phyloP scores from a whole-genome alignment of 768 basidiomycete species.

The Termitomyces sp. region DNA sequence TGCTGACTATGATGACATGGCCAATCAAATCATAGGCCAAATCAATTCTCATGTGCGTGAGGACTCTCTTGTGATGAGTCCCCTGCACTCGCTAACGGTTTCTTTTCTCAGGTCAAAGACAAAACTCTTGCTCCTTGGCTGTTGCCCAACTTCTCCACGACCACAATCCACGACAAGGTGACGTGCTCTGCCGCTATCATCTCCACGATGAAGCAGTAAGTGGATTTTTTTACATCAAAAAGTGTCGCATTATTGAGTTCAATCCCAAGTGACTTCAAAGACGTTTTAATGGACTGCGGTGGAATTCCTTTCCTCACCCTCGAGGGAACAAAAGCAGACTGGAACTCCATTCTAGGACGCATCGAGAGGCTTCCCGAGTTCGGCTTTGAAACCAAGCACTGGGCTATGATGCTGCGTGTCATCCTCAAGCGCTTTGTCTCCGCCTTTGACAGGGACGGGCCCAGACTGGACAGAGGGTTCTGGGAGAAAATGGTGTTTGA shows the following conservation, averaged over 20 bases:
- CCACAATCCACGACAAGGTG: conserved; percentile 30
- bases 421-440: conserved; percentile 29
- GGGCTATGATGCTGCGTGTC: conserved; percentile 34
- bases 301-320: conserved; percentile 42
- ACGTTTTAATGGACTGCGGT: conserved; percentile 23
- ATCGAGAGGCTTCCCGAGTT: conserved; percentile 33
- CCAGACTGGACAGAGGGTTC: conserved; percentile 25
- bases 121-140: conserved; percentile 32
- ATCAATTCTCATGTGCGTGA: conserved; percentile 23
- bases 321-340: background rate
- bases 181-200: conserved; percentile 35
- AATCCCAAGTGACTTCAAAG: conserved; percentile 26
- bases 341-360: conserved; percentile 13
- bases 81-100: background rate
- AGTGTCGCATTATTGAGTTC: background rate
- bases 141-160: conserved; percentile 38
- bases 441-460: conserved; percentile 24
- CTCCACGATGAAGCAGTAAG: conserved; percentile 27
- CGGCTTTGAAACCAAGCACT: conserved; percentile 25
- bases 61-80: conserved; percentile 15
- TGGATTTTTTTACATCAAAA: background rate
- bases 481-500: conserved; percentile 27
- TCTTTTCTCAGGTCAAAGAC: conserved; percentile 10
- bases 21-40: conserved; percentile 15
- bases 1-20: conserved; percentile 19